Base-by-base conservation (phyloP, 179 eudicot genomes). In the Camellia oleifera region DNA sequence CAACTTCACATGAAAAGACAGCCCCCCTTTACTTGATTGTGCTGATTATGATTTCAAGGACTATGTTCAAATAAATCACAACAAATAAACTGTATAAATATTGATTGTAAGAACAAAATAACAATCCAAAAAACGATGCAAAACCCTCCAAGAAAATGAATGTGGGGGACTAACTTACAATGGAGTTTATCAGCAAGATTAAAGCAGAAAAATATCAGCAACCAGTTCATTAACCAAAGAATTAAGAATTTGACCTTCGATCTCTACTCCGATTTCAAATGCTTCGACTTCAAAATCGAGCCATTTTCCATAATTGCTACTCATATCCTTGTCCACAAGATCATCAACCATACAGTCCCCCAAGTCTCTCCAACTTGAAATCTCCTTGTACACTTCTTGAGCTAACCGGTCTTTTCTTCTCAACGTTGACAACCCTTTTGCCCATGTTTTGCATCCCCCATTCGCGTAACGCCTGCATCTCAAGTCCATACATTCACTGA, bases 321-420 rank as follows among this genome's bases (percentile, higher is more conserved):
- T 91, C 99, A 97, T 93, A 77, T 97, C 98, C 77, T 88, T 92
- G 83, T 92, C 98, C 20, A 95, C 93, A 46, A 95, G 89, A 80
- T 95, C 98, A 87, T 97, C 99, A 58, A 97, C 97, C 93, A 86
- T 91, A 74, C 82, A 78, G 46, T 89, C 88, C 71, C 89, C 88
- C 87, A 91, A 82, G 74, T 85, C 85, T 80, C 86, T 86, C 98
- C 97, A 97, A 17, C 81, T 84, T 2, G 87, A 83, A 45, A 97
- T 92, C 84, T 95, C 97, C 81, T 77, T 91, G 79, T 83, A 87
- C 12, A 95, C 89, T 83, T 93, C 98, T 81, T 88, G 89, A 45
- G 92, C 94, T 65, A 97, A 18, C 75, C 84, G 81, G 8, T 89
- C 93, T 81, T 89, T 92, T 80, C 89, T 87, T 83, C 84, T 88